A percentile compares a stretch with the other conserved stretches of the same genome.
Conservation (phyloP, 1,139 yeast species). For the Pichia sp. region DNA sequence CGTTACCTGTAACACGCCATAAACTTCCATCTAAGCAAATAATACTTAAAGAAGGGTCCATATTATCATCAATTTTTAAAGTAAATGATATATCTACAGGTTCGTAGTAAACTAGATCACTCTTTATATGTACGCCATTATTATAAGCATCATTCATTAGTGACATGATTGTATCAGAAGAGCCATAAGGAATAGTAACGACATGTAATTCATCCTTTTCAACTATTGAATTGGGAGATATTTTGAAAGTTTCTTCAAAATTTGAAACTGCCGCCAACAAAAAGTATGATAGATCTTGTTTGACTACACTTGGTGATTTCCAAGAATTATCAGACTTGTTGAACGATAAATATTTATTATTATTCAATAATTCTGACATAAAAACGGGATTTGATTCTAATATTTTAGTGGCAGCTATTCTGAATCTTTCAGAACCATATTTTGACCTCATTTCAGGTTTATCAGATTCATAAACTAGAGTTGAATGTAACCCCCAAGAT, state of each 20-base stretch:
- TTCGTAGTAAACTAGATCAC: constrained; percentile 40
- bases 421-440: constrained; percentile 61
- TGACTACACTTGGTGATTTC: background rate
- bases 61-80: constrained; percentile 24
- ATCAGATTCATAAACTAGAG: constrained; percentile 75
- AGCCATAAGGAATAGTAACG: constrained; percentile 45
- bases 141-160: constrained; percentile 57
- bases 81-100: background rate
- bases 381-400: constrained; percentile 45
- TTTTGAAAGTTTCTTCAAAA: constrained; percentile 62
- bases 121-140: constrained; percentile 47
- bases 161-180: constrained; percentile 38
- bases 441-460: constrained; percentile 52
- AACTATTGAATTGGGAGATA: constrained; percentile 65
- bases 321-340: constrained; percentile 1
- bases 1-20: constrained; percentile 11
- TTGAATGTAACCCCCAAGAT: constrained; percentile 85
- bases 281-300: constrained; percentile 53
- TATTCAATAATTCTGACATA: constrained; percentile 33
- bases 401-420: constrained; percentile 57
- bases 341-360: constrained; percentile 10
- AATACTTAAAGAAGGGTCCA: constrained; percentile 1
- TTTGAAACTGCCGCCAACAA: constrained; percentile 54
- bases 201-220: constrained; percentile 45
- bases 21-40: constrained; percentile 50